A percentile compares a stretch with the other conserved stretches of the same genome.
Conservation (phyloP, 495 filamentous ascomycete genomes). For the Lophiostoma macrostomum region DNA sequence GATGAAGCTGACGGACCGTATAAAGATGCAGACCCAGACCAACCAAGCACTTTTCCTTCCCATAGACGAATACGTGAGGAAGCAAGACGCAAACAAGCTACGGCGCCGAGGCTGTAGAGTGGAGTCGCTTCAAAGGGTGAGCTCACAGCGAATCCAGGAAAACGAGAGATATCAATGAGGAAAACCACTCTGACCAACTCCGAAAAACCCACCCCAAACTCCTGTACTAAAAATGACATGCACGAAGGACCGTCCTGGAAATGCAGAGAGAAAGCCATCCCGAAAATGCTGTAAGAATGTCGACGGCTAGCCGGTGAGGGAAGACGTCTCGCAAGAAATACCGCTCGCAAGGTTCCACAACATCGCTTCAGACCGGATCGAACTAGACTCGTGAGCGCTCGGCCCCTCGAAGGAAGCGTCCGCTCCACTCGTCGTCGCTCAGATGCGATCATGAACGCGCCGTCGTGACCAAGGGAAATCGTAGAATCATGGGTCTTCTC, state of each 20-base stretch:
- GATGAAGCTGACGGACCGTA: conserved; percentile 3
- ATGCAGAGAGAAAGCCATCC: conserved; percentile 21
- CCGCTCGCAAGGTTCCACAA: conserved; percentile 3
- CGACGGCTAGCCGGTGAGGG: not conserved
- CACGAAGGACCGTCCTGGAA: conserved; percentile 25
- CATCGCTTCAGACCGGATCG: conserved; percentile 14
- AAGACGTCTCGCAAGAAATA: conserved; percentile 4
- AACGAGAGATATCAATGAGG: conserved; percentile 11
- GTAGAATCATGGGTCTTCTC: conserved; percentile 11
- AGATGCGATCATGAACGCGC: conserved; percentile 20
- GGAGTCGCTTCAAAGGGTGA: conserved; percentile 11
- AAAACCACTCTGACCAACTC: conserved; percentile 13
- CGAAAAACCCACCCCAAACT: conserved; percentile 4
- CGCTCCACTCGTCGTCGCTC: conserved; percentile 26
- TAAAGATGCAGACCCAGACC: conserved; percentile 4
- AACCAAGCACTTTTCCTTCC: conserved; percentile 23
- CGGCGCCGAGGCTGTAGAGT: conserved; percentile 7
- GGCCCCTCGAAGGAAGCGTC: conserved; percentile 9
- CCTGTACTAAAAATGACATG: conserved; percentile 24
- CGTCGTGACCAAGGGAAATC: conserved; percentile 27
- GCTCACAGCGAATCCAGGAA: conserved; percentile 22
- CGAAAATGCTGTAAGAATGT: conserved; percentile 19
- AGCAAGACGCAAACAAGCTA: not conserved
- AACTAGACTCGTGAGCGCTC: conserved; percentile 24
- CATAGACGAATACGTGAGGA: not conserved